Evolutionary conservation across 2,329 filamentous ascomycete genomes (phyloP).

Genomic region (Xylaria sp.): DNA sequence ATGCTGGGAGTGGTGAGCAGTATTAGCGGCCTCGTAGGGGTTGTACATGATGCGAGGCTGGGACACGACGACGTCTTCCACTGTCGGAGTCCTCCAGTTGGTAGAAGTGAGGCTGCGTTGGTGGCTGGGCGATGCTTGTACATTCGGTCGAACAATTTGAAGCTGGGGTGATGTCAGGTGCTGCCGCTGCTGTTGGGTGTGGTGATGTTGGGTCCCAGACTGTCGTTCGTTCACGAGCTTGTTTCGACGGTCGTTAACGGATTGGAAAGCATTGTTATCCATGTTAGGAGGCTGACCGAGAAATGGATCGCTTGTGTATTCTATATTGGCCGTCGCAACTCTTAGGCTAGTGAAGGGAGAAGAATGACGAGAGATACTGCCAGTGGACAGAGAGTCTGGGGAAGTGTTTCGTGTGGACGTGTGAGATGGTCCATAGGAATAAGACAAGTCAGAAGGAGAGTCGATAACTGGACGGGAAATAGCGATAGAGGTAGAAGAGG

Average conservation of each 20-base stretch:
- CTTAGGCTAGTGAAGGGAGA: slow-evolving; percentile 44
- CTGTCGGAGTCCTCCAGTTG: slow-evolving; percentile 48
- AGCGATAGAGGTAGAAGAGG: slow-evolving; percentile 36
- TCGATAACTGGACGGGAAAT: slow-evolving; percentile 39
- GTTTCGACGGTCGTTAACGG: slow-evolving; percentile 46
- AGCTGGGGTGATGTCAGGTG: slow-evolving; percentile 32
- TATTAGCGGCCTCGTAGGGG: slow-evolving; percentile 38
- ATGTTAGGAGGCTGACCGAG: slow-evolving; percentile 42
- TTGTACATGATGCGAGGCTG: slow-evolving; percentile 37
- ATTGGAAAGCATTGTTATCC: slow-evolving; percentile 48
- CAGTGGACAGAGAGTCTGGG: slow-evolving; percentile 36
- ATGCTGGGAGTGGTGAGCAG: slow-evolving; percentile 23
- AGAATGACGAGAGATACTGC: slow-evolving; percentile 32
- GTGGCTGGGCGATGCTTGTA: slow-evolving; percentile 30
- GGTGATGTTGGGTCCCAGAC: slow-evolving; percentile 33
- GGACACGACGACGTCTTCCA: slow-evolving; percentile 32
- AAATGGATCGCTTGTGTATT: slow-evolving; percentile 38
- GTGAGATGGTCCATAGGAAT: slow-evolving; percentile 46
- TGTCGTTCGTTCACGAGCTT: slow-evolving; percentile 44
- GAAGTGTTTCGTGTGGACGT: slow-evolving; percentile 47
- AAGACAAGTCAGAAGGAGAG: slow-evolving; percentile 47
- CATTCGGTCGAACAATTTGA: slow-evolving; percentile 37
- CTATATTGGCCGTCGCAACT: slow-evolving; percentile 38
- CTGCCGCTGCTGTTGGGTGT: slow-evolving; percentile 21
- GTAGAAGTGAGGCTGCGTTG: slow-evolving; percentile 45